Percentiles rank a stretch among this genome's conserved stretches.
phyloP scores from a whole-genome alignment of 208 protist species.

The Acanthamoeba castellanii region DNA sequence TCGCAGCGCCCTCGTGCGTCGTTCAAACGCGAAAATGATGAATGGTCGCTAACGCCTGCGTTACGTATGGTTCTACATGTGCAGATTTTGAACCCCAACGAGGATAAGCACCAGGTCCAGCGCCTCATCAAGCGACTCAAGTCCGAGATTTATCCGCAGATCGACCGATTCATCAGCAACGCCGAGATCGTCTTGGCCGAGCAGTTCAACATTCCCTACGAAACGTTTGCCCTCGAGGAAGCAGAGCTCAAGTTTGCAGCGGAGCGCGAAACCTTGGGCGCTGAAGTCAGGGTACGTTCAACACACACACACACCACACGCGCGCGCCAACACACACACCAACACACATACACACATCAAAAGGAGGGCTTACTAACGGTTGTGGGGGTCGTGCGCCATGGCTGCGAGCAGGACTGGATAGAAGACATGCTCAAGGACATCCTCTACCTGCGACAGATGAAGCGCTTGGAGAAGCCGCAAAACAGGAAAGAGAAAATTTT shows the following conservation, averaged over 20 bases:
- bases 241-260: not conserved
- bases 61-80: not conserved
- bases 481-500: slow-evolving; percentile 66
- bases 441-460: slow-evolving; percentile 42
- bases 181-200: slow-evolving; percentile 55
- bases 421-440: slow-evolving; percentile 72
- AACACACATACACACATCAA: no score
- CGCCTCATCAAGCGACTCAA: slow-evolving; percentile 59
- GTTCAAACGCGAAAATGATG: not conserved
- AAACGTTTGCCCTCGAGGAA: slow-evolving; percentile 25
- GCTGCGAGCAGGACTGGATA: slow-evolving; percentile 21
- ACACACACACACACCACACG: not conserved
- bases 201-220: slow-evolving; percentile 49
- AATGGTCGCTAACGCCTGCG: not conserved
- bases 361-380: not conserved
- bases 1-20: no score
- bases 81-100: slow-evolving; percentile 52
- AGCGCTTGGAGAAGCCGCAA: slow-evolving; percentile 66
- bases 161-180: slow-evolving; percentile 58
- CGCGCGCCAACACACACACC: no score
- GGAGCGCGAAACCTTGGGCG: not conserved
- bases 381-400: not conserved
- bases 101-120: slow-evolving; percentile 58
- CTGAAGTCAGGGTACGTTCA: not conserved
- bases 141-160: slow-evolving; percentile 50